A percentile compares a stretch with the other conserved stretches of the same genome.
These are phyloP conservation scores for Russula foetens DNA, from an alignment of 768 basidiomycete species.

Conservation along the genomic window DNA sequence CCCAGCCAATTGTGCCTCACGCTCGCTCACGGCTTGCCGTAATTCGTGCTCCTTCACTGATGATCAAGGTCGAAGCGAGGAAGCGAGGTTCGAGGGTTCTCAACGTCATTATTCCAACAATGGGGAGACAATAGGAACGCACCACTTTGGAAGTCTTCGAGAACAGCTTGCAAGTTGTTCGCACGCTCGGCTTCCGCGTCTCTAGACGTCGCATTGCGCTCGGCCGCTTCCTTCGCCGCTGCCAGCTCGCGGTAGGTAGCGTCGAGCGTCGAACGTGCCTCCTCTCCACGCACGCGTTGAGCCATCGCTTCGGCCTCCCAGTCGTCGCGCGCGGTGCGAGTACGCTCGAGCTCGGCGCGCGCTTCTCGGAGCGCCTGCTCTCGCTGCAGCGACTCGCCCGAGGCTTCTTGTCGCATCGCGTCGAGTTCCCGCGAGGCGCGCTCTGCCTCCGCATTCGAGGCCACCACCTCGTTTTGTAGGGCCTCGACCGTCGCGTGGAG, in stretches of 20 bases:
- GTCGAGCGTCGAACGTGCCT: slow-evolving; percentile 50
- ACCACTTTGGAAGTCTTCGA: slow-evolving; percentile 95
- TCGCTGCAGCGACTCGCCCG: slow-evolving; percentile 60
- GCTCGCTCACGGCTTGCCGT: slow-evolving; percentile 74
- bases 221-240: slow-evolving; percentile 50
- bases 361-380: slow-evolving; percentile 77
- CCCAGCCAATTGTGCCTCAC: slow-evolving; percentile 63
- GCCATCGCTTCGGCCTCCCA: slow-evolving; percentile 53
- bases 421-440: slow-evolving; percentile 64
- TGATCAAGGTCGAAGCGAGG: slow-evolving; percentile 2
- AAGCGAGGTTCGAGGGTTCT: background rate
- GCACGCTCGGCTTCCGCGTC: slow-evolving; percentile 67
- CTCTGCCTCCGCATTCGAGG: slow-evolving; percentile 68
- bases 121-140: slow-evolving; percentile 22
- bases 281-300: slow-evolving; percentile 68
- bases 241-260: slow-evolving; percentile 57
- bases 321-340: slow-evolving; percentile 73
- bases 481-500: slow-evolving; percentile 64
- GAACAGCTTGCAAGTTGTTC: slow-evolving; percentile 80
- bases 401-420: slow-evolving; percentile 57
- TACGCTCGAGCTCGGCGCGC: slow-evolving; percentile 80
- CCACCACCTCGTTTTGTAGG: slow-evolving; percentile 70
- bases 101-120: too few species aligned
- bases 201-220: slow-evolving; percentile 47
- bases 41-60: slow-evolving; percentile 88